Conservation (phyloP, 2,329 filamentous ascomycete species). For the Phaeosphaeria sp. region DNA sequence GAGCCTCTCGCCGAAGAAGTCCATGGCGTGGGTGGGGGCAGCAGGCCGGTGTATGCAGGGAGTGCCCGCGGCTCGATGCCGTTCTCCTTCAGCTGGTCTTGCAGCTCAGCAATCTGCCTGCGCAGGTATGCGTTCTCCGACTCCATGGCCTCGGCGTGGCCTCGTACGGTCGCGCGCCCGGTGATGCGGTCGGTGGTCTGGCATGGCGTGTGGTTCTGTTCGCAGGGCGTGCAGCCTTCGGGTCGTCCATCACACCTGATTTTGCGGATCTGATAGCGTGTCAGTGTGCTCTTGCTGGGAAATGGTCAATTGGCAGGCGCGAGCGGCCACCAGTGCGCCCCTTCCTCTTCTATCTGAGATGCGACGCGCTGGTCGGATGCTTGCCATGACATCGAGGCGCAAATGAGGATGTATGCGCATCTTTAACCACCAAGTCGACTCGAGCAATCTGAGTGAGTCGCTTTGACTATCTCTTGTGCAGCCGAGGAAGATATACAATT, state of each 20-base stretch:
- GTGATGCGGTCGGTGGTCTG: slow-evolving; percentile 88
- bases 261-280: slow-evolving; percentile 71
- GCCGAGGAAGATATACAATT: no score
- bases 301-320: background rate
- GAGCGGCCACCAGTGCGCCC: background rate
- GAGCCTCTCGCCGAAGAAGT: slow-evolving; percentile 9
- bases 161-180: slow-evolving; percentile 77
- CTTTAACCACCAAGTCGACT: no score
- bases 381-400: background rate
- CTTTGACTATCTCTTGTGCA: no score
- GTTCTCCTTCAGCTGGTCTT: slow-evolving; percentile 67
- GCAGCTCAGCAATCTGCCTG: slow-evolving; percentile 70
- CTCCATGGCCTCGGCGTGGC: slow-evolving; percentile 80
- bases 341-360: background rate
- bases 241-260: slow-evolving; percentile 84
- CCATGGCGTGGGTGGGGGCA: slow-evolving; percentile 26
- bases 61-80: slow-evolving; percentile 66
- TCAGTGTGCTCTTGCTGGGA: slow-evolving; percentile 1
- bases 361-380: background rate
- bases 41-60: slow-evolving; percentile 41
- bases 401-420: background rate
- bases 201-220: slow-evolving; percentile 77
- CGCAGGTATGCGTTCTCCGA: slow-evolving; percentile 73
- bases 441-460: no score
- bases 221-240: slow-evolving; percentile 82